A percentile compares a stretch with the other conserved stretches of the same genome.
Evolutionary conservation across 202 grass and related monocot species (phyloP).

Genomic region (Panicum hallii): DNA sequence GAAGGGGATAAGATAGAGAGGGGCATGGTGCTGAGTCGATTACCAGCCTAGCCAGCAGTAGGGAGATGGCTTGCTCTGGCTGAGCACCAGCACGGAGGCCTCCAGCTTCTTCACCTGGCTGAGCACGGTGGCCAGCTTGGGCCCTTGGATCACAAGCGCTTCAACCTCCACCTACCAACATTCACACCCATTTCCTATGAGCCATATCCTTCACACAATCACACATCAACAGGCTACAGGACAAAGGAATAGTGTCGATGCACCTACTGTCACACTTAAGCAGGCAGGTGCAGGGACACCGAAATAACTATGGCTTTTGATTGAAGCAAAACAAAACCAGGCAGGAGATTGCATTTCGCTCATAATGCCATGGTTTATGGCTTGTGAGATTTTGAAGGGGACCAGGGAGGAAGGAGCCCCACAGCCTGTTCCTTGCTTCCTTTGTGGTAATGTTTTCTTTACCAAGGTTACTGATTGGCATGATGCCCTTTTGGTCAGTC

Average conservation of each 20-base stretch:
- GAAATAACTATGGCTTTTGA: conserved; percentile 34
- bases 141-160: conserved; percentile 81
- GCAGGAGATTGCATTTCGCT: background rate
- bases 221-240: conserved; percentile 22
- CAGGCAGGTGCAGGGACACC: conserved; percentile 18
- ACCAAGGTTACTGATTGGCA: background rate
- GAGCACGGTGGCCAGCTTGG: conserved; percentile 77
- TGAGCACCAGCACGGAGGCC: conserved; percentile 84
- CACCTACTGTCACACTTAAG: conserved; percentile 36
- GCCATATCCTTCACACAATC: conserved; percentile 8
- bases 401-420: conserved; percentile 3
- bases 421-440: background rate
- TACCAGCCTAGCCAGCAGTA: conserved; percentile 73
- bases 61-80: conserved; percentile 76
- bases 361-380: conserved; percentile 11
- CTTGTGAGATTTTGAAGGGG: conserved; percentile 9
- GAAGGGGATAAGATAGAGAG: background rate
- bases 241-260: conserved; percentile 44
- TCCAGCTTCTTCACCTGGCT: conserved; percentile 96
- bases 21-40: conserved; percentile 10
- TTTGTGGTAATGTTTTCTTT: conserved; percentile 6
- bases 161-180: conserved; percentile 89
- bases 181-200: conserved; percentile 44
- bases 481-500: conserved; percentile 45
- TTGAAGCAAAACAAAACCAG: conserved; percentile 47